Evolutionary conservation across 306 rosid species (phyloP), one percentile per base, ranked within the genome.

Genomic region (Trifolium fragiferum): DNA sequence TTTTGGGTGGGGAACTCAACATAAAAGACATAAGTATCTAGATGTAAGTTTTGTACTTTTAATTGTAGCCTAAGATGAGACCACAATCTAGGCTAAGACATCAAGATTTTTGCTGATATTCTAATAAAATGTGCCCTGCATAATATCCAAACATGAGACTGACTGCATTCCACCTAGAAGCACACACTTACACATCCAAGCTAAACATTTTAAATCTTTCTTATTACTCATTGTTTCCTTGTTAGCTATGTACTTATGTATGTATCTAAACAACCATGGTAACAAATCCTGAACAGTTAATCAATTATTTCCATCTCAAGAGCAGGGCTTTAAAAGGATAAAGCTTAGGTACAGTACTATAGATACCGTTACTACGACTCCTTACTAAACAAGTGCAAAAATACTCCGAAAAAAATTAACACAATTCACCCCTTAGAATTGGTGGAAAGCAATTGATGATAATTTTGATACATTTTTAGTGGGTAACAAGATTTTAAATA

Each of bases 61-160:
- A 54, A 19, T 0, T 9, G 21, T 20, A 54, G 7, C 13, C 7
- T 13, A 54, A 18, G 20, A 20, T 15, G 4, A 7, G 6, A 54
- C 30, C 10, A 9, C 2, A 4, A 54, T 54, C 20, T 5, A 54
- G 5, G 30, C 60, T n/a, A 43, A 11, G 14, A 13, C 14, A 43
- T 43, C 49, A 43, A 43, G 15, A 12, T 43, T 43, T 43, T 43
- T 43, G 15, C 49, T 1, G 49, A 93, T 91, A 76, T 93, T 89
- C 38, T 88, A 94, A 79, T 93, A 93, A 59, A 91, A 79, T 40
- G 98, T 89, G 11, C 92, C 95, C 96, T 91, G 92, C 90, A 88
- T 66, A 61, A 68, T 32, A 68, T 76, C 66, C 76, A 76, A 81
- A 65, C 50, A 64, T 19, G 62, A 68, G 78, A 75, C 51, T 33